phyloP scores from a whole-genome alignment of 176 grass and related monocot species.

The Oryza glumipatula region DNA sequence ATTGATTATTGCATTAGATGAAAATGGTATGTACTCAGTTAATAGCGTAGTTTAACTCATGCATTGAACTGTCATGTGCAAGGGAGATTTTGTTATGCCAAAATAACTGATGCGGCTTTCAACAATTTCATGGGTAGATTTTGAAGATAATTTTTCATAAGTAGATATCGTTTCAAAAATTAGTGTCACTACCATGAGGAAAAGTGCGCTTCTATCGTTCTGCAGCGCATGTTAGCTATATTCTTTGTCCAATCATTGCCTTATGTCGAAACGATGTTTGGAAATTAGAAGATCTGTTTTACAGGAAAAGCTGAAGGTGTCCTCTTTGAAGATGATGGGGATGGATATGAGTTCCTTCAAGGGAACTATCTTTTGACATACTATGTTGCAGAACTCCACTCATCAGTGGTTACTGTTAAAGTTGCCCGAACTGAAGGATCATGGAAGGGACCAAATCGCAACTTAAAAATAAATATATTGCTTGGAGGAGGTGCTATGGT shows the following conservation, averaged over 20 bases:
- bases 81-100: background rate
- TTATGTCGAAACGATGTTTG: background rate
- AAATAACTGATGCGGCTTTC: background rate
- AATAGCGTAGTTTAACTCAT: slow-evolving; percentile 6
- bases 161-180: background rate
- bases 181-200: background rate
- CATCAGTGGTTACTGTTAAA: slow-evolving; percentile 63
- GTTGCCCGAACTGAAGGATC: slow-evolving; percentile 73
- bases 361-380: slow-evolving; percentile 82
- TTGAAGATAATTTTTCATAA: background rate
- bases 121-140: background rate
- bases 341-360: slow-evolving; percentile 75
- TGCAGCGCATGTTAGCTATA: background rate
- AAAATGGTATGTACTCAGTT: slow-evolving; percentile 66
- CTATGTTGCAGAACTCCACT: slow-evolving; percentile 75
- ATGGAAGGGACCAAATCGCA: slow-evolving; percentile 64
- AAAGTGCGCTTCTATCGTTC: background rate
- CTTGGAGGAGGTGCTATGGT: slow-evolving; percentile 88
- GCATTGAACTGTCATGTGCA: background rate
- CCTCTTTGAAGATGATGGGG: slow-evolving; percentile 89
- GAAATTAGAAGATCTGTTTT: background rate
- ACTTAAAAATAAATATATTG: slow-evolving; percentile 64
- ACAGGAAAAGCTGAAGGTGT: slow-evolving; percentile 87
- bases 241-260: background rate
- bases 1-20: slow-evolving; percentile 82